Conservation (phyloP, 2,329 filamentous ascomycete genomes). For the Dryadomyces sulphureus region DNA sequence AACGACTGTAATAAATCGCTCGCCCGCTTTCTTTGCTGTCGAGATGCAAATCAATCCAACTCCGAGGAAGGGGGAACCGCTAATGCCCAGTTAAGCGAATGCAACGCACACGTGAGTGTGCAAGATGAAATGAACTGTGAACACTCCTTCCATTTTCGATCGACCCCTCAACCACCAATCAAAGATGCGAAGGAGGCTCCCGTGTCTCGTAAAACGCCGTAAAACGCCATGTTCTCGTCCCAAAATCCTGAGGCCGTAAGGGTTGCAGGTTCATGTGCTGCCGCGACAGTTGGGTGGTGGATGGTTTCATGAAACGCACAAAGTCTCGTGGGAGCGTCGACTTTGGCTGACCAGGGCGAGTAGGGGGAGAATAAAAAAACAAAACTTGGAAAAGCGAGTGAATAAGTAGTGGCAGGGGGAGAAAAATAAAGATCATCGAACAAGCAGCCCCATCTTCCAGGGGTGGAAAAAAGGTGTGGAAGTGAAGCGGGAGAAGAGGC, state of each 20-base stretch:
- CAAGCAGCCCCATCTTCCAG: not conserved
- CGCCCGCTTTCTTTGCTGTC: conserved; percentile 3
- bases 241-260: not conserved
- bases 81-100: conserved; percentile 9
- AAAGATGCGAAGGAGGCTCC: not conserved
- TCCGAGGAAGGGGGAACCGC: conserved; percentile 4
- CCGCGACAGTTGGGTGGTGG: not conserved
- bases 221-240: not conserved
- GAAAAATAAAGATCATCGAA: not conserved
- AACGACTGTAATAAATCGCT: conserved; percentile 4
- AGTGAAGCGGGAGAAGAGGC: not conserved
- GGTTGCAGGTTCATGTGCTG: not conserved
- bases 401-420: not conserved
- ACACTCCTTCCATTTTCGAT: not conserved
- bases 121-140: not conserved
- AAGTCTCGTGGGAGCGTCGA: not conserved
- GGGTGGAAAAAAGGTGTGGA: not conserved
- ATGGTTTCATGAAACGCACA: not conserved
- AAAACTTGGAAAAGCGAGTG: not conserved
- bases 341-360: no score
- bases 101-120: conserved; percentile 8
- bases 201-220: not conserved
- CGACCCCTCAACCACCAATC: not conserved
- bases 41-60: conserved; percentile 5
- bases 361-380: not conserved